phyloP scores from a whole-genome alignment of 1,139 yeast genomes.

The Pneumocystis murina region DNA sequence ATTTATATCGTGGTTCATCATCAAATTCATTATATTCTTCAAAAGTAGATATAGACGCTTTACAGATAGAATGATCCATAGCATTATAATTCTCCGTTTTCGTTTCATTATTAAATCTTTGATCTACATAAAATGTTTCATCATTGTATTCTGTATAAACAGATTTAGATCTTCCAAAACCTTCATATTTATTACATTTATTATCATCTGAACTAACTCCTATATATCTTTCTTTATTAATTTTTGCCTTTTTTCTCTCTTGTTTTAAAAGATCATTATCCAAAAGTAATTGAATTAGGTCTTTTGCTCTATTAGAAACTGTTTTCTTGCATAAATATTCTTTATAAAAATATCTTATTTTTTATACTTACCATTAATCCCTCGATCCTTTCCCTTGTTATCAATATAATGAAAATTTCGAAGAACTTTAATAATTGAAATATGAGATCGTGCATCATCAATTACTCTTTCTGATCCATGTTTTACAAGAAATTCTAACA shows the following conservation, averaged over 20 bases:
- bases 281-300: constrained; percentile 50
- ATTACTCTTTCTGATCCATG: constrained; percentile 91
- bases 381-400: constrained; percentile 90
- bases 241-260: constrained; percentile 81
- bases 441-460: constrained; percentile 80
- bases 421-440: constrained; percentile 72
- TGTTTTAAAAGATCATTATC: constrained; percentile 65
- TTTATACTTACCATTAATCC: constrained; percentile 39
- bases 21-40: constrained; percentile 52
- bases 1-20: constrained; percentile 22
- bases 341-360: background rate
- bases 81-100: background rate
- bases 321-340: background rate
- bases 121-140: constrained; percentile 2
- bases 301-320: constrained; percentile 80
- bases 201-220: constrained; percentile 28
- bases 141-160: background rate
- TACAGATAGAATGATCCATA: background rate
- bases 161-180: constrained; percentile 20
- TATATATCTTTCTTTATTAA: constrained; percentile 63
- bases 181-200: constrained; percentile 25
- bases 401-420: constrained; percentile 90
- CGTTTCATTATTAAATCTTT: background rate
- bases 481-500: constrained; percentile 77
- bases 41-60: constrained; percentile 29